Evolutionary conservation across 1,284 basidiomycete species (phyloP).

Genomic region (Malassezia brasiliensis): DNA sequence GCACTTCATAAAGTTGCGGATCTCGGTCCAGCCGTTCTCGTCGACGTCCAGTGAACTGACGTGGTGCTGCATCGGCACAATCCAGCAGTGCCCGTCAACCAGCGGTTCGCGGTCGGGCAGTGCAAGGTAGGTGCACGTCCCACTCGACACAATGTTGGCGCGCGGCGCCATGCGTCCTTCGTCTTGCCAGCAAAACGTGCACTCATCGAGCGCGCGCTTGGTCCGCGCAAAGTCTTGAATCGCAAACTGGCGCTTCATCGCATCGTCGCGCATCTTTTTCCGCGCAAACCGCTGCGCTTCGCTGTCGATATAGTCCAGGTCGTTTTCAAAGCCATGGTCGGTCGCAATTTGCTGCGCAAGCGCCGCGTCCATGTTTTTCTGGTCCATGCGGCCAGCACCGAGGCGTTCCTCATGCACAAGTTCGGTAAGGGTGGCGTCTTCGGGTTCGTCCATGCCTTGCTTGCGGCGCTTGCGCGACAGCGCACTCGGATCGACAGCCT

Average conservation of each 20-base stretch:
- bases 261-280: slow-evolving; percentile 88
- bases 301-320: slow-evolving; percentile 79
- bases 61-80: slow-evolving; percentile 83
- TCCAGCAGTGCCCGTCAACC: slow-evolving; percentile 76
- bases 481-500: slow-evolving; percentile 54
- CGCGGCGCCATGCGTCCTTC: slow-evolving; percentile 58
- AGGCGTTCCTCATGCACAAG: slow-evolving; percentile 86
- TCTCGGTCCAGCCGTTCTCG: slow-evolving; percentile 78
- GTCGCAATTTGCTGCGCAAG: slow-evolving; percentile 76
- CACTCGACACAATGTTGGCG: slow-evolving; percentile 77
- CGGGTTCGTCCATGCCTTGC: slow-evolving; percentile 42
- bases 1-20: slow-evolving; percentile 89
- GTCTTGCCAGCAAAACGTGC: slow-evolving; percentile 54
- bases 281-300: slow-evolving; percentile 83
- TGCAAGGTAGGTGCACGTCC: slow-evolving; percentile 76
- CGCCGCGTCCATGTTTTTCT: slow-evolving; percentile 82
- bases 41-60: slow-evolving; percentile 83
- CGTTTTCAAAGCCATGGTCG: slow-evolving; percentile 67
- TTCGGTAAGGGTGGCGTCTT: slow-evolving; percentile 72
- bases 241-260: slow-evolving; percentile 91
- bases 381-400: slow-evolving; percentile 72
- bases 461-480: neutral
- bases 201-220: slow-evolving; percentile 74
- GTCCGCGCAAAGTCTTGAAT: slow-evolving; percentile 93
- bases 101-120: slow-evolving; percentile 78